Base-by-base conservation (phyloP, 2,329 filamentous ascomycete species). In the Fusarium udum region DNA sequence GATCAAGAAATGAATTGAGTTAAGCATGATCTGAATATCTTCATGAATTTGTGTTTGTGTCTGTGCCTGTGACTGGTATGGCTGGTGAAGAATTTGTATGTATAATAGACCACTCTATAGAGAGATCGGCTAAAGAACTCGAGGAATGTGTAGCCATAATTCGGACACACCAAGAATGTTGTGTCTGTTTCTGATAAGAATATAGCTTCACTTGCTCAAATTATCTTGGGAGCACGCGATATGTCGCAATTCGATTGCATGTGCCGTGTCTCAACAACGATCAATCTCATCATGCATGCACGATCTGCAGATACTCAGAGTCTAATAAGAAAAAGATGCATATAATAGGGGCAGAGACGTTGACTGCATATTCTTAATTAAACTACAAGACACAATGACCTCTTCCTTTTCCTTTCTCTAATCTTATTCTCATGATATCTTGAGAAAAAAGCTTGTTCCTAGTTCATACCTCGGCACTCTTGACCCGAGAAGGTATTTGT, bases 1-100 rank as follows among this genome's bases (percentile, higher is more conserved):
- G 67, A 73, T 43, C 12, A 71, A 52, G 53, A 63, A 69, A 64
- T 60, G 55, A 76, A 69, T 56, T 46, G 24, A 61, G 36, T 39
- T 12, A 48, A 14, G 28, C 39, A 28, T 46, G 43, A 40, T 31
- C 24, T 61, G 37, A 28, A 34, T n/a, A 26, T 20, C n/a, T 52
- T 15, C 28, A n/a, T 40, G 37, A n/a, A 13, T 20, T 40, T 46
- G 6, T n/a, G 42, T n/a, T 26, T 16, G 45, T 22, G 20, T 15
- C 20, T 48, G 26, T 28, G 26, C 4, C 26, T 26, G 26, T 26
- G 34, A 40, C 14, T 52, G 49, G 26, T 32, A 40, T 57, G 64
- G 20, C 7, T 52, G 7, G 13, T 51, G n/a, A 20, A 18, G 48
- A 20, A n/a, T 51, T 26, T 36, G n/a, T 22, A 37, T 49, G 14